Evolutionary conservation across 176 grass and related monocot species (phyloP).

Genomic region (Dendrocalamus sinicus): DNA sequence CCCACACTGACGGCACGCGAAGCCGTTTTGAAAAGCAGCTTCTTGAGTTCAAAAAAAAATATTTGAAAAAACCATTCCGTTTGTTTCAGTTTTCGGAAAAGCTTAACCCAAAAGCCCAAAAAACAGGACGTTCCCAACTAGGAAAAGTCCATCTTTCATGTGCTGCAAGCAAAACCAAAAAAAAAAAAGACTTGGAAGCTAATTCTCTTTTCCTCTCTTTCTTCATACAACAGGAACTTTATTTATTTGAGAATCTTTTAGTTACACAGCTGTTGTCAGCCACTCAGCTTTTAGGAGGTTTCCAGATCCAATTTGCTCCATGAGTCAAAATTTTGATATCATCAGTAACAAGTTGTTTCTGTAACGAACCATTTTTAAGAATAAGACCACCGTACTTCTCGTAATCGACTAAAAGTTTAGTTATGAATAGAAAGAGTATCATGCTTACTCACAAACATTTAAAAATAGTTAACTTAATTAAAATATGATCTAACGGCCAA

Average conservation of each 20-base stretch:
- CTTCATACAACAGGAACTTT: conserved; percentile 8
- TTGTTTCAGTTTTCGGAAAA: too few species aligned
- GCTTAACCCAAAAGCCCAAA: too few species aligned
- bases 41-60: too few species aligned
- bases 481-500: too few species aligned
- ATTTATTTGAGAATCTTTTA: background rate
- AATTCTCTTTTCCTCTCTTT: background rate
- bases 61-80: rapidly evolving
- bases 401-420: too few species aligned
- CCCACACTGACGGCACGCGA: rapidly evolving
- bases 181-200: conserved; percentile 17
- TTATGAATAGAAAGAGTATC: too few species aligned
- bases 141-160: conserved; percentile 46
- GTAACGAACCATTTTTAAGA: too few species aligned
- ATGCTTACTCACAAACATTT: rapidly evolving
- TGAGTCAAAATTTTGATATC: background rate
- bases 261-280: background rate
- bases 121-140: conserved; percentile 23
- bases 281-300: background rate
- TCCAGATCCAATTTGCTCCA: background rate
- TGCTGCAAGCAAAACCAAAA: conserved; percentile 29
- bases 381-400: too few species aligned
- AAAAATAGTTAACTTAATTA: too few species aligned
- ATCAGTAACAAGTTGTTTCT: background rate
- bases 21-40: too few species aligned